Conservation (phyloP, 495 filamentous ascomycete species). For the Thermochaetoides thermophila region DNA sequence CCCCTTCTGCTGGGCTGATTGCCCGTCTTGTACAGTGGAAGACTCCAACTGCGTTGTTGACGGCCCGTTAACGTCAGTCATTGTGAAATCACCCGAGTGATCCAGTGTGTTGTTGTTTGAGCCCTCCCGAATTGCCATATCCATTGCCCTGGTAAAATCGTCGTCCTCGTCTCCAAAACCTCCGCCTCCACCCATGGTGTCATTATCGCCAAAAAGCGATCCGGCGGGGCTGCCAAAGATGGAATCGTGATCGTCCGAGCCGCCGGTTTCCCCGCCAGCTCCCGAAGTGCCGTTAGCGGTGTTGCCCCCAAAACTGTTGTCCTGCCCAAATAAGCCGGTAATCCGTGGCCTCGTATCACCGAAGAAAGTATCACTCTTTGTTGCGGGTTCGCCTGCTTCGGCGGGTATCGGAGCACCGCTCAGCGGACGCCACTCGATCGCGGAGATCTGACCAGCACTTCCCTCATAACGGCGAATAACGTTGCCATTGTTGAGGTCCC, state of each 20-base stretch:
- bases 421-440: constrained; percentile 72
- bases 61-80: constrained; percentile 13
- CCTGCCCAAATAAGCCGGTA: constrained; percentile 32
- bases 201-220: constrained; percentile 43
- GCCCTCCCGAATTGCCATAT: constrained; percentile 30
- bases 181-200: constrained; percentile 41
- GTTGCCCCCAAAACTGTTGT: constrained; percentile 11
- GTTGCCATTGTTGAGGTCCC: constrained; percentile 86
- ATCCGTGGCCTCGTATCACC: constrained; percentile 31
- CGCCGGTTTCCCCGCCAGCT: constrained; percentile 20
- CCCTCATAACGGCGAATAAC: constrained; percentile 58
- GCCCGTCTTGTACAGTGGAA: constrained; percentile 1
- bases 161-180: constrained; percentile 68
- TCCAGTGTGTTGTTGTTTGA: constrained; percentile 28
- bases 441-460: constrained; percentile 70
- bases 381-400: constrained; percentile 43
- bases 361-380: constrained; percentile 48
- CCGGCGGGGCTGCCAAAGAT: constrained; percentile 43
- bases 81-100: constrained; percentile 31
- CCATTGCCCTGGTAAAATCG: constrained; percentile 69
- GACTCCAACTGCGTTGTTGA: not conserved
- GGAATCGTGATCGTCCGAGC: constrained; percentile 65
- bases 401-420: constrained; percentile 59
- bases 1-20: no score
- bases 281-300: not conserved